Evolutionary conservation across 768 basidiomycete genomes (phyloP), one percentile per base, ranked within the genome.

Genomic region (Lanmaoa rubissima): DNA sequence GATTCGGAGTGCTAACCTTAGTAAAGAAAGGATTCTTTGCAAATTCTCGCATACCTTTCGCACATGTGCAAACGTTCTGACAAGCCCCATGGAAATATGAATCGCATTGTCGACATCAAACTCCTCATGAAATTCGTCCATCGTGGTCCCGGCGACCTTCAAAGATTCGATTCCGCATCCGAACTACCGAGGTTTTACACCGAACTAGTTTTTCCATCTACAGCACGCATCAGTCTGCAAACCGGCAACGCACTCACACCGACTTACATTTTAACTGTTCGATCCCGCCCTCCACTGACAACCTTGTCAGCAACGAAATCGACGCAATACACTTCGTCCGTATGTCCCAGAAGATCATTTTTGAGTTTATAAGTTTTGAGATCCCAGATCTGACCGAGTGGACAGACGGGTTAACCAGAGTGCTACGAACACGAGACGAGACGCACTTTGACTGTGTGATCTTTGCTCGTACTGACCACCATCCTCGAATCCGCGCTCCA

Each of bases 251-350:
- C 17, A 50, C 8, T 11, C 13, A 1, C 17, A 76, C 21, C 21
- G 5, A 45, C 92, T 63, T 68, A 97, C 92, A 98, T 98, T 76
- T 97, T 97, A 12, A 98, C 85, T 19, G 84, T 88, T 64, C 85
- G 83, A 74, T 98, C 96, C 43, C 90, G 77, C 14, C 96, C 96
- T n/a, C 95, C 96, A 68, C 93, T 96, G 61, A 97, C 94, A n/a
- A 98, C 83, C 72, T 99, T 99, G 76, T 99, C 96, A 1, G 94
- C 95, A 2, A 99, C 95, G 69, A 97, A 99, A 73, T 98, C 96
- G 16, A 99, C 96, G 66, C 96, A 98, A 74, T 98, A 98, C 36
- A 99, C 95, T 71, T 99, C 96, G 63, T 99, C 96, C 1, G 90
- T 91, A 69, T 99, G 96, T 19, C 96, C 96, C 0, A 94, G 93